These are phyloP conservation scores for Pavlovales sp. DNA, from an alignment of 208 protist species.

Conservation along the genomic window DNA sequence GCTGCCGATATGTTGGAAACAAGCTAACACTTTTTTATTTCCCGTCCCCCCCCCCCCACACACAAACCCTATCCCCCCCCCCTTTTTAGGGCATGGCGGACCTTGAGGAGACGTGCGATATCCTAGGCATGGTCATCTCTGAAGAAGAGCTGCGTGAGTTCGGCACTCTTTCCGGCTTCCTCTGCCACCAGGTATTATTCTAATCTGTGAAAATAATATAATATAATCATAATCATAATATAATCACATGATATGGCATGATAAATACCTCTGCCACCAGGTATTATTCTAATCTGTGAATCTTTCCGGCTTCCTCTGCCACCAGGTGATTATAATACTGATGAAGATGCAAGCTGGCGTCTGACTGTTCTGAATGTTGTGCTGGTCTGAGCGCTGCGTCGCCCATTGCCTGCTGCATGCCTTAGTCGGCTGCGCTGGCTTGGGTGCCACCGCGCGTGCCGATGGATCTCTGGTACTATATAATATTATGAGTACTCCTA, in stretches of 20 bases:
- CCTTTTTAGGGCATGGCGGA: constrained; percentile 22
- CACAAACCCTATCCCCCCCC: too few relatives aligned
- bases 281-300: neutral
- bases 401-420: too few relatives aligned
- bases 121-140: neutral
- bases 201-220: too few relatives aligned
- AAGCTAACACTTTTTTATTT: too few relatives aligned
- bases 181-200: constrained; percentile 8
- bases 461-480: too few relatives aligned
- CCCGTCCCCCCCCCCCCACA: too few relatives aligned
- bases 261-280: neutral
- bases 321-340: neutral
- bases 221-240: neutral
- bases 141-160: constrained; percentile 17
- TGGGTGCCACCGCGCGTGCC: too few relatives aligned
- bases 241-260: neutral
- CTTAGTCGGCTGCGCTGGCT: too few relatives aligned
- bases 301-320: constrained; percentile 31
- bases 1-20: too few relatives aligned
- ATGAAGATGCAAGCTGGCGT: too few relatives aligned
- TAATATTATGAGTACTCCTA: neutral
- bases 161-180: constrained; percentile 24
- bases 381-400: too few relatives aligned
- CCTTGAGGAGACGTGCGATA: neutral
- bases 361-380: too few relatives aligned